Conservation (phyloP, 805 yeast genomes). For the Saturnispora besseyi region DNA sequence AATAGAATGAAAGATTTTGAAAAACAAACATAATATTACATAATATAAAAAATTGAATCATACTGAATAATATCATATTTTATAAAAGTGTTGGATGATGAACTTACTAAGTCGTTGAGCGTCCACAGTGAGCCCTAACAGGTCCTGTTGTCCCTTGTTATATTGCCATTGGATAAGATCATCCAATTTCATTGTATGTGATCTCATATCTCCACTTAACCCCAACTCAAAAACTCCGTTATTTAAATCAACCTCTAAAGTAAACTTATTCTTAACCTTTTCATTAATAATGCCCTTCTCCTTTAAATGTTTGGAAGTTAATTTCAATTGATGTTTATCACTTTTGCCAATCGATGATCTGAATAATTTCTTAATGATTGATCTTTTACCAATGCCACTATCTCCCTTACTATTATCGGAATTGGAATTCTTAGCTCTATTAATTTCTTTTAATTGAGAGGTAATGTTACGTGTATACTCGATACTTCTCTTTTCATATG, state of each 20-base stretch:
- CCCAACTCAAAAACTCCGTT: constrained; percentile 61
- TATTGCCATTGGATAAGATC: constrained; percentile 37
- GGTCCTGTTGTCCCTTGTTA: constrained; percentile 22
- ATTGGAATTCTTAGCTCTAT: not conserved
- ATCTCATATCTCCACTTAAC: constrained; percentile 34
- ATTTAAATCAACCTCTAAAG: constrained; percentile 69
- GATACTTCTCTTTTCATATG: constrained; percentile 34
- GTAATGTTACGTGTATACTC: constrained; percentile 44
- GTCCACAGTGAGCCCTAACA: constrained; percentile 2
- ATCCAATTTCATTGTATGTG: constrained; percentile 48
- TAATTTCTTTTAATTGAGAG: constrained; percentile 23
- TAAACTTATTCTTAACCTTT: constrained; percentile 15
- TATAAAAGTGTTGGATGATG: not conserved
- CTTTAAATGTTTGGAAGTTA: constrained; percentile 1
- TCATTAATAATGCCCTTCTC: constrained; percentile 9
- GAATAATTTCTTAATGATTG: constrained; percentile 34
- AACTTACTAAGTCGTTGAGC: not conserved
- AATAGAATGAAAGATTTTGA: not conserved
- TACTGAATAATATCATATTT: not conserved
- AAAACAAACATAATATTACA: not conserved
- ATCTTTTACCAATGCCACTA: constrained; percentile 24
- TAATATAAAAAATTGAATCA: not conserved
- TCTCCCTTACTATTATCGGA: not conserved
- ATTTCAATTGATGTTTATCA: not conserved
- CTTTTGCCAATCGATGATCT: constrained; percentile 9